Conservation (phyloP, 1,284 basidiomycete genomes). For the Fomitopsis schrenkii region DNA sequence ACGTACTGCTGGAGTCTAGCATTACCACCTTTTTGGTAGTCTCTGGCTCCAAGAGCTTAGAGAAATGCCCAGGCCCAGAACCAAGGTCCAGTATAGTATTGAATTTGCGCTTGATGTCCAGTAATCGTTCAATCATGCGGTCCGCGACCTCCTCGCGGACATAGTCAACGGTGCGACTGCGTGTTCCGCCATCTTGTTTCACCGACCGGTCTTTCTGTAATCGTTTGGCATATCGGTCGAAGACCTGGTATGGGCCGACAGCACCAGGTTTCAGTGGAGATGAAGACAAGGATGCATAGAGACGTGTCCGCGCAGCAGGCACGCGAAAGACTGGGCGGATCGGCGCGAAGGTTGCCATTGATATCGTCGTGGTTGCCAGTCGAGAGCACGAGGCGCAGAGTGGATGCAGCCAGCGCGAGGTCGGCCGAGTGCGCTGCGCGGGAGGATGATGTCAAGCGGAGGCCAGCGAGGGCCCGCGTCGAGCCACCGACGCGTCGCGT, state of each 20-base stretch:
- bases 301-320: conserved; percentile 4
- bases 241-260: conserved; percentile 72
- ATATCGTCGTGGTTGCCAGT: not conserved
- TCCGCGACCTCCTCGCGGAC: conserved; percentile 89
- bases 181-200: conserved; percentile 46
- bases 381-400: not conserved
- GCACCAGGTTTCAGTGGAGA: conserved; percentile 37
- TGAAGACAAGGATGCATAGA: conserved; percentile 24
- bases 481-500: conserved; percentile 17
- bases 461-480: not conserved
- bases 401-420: not conserved
- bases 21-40: conserved; percentile 78
- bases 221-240: conserved; percentile 84
- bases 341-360: not conserved
- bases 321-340: not conserved
- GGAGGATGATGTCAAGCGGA: not conserved
- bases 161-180: conserved; percentile 86
- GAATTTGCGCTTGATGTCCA: conserved; percentile 90
- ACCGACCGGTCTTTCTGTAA: conserved; percentile 81
- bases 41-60: conserved; percentile 75
- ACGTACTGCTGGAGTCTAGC: conserved; percentile 82
- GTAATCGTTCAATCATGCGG: conserved; percentile 83
- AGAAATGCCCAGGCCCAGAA: conserved; percentile 92
- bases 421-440: no score
- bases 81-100: conserved; percentile 83